Base-by-base conservation (phyloP, 2,329 filamentous ascomycete species). In the Fusarium pseudocircinatum region DNA sequence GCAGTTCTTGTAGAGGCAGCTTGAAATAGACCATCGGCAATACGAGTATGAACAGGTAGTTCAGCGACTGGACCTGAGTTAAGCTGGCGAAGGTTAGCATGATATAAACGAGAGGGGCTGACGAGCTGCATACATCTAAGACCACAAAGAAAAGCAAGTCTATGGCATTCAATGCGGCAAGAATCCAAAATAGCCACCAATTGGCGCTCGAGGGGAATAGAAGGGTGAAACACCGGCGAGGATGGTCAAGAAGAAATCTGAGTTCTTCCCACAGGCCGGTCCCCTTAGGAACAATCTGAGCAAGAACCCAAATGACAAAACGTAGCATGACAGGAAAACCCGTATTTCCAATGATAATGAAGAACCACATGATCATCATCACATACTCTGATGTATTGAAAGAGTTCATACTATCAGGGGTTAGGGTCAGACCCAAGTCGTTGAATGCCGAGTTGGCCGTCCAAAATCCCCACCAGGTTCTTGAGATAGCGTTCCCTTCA, bases 321-420 rank as follows among this genome's bases (percentile, higher is more conserved):
- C 96, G 93, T 30, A 98, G 88, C 92, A 98, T 95, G 78, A 96
- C 94, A 0, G 96, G 96, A 76, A 98, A 98, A 0, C 93, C 96
- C 1, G 96, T 98, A 78, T 98, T 98, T 63, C 96, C 96, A 69
- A 97, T 94, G 69, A 98, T 91, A 79, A 98, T 96, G 46, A 98
- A 88, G 76, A 97, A 97, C 12, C 91, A 90, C 83, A 95, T 90
- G 47, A 96, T 80, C 28, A 98, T 85, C 50, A 98, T 85, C 2
- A 93, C 91, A 76, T 94, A 93, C 12, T 93, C 85, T 2, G 94
- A 94, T 14, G 85, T 88, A 75, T 94, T 91, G 81, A 98, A 98
- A 0, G 94, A 96, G 46, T 91, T 88, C 95, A 99, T 98, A 75
- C 95, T 98, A 83, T 98, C 94, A 0, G 95, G 93, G 0, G 95